These are phyloP conservation scores for Venturia oleaginea DNA, from an alignment of 2,329 filamentous ascomycete genomes.

Conservation along the genomic window DNA sequence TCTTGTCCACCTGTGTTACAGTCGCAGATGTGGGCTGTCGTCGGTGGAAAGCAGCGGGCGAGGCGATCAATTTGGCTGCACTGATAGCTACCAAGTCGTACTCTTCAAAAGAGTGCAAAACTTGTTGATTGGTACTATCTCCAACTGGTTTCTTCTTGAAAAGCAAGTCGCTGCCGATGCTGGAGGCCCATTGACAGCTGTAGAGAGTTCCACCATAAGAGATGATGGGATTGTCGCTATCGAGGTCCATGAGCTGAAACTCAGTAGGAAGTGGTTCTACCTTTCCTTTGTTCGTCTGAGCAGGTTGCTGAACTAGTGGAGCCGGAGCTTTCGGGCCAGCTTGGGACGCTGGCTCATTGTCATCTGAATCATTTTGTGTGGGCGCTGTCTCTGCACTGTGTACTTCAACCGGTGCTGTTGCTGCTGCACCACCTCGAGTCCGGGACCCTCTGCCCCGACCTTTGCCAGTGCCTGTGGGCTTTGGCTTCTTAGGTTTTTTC, in stretches of 20 bases:
- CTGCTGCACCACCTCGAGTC: neutral
- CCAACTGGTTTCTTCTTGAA: slow-evolving; percentile 39
- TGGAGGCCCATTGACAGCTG: slow-evolving; percentile 70
- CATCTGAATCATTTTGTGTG: neutral
- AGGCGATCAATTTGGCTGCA: slow-evolving; percentile 58
- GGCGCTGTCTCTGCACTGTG: neutral
- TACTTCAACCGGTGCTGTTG: neutral
- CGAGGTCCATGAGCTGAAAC: slow-evolving; percentile 77
- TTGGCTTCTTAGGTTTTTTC: slow-evolving; percentile 4
- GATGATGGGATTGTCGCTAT: slow-evolving; percentile 66
- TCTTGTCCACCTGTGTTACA: slow-evolving; percentile 2
- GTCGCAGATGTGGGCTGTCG: slow-evolving; percentile 1
- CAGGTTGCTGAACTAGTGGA: slow-evolving; percentile 3
- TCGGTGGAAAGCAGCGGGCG: slow-evolving; percentile 7
- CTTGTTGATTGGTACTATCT: slow-evolving; percentile 31
- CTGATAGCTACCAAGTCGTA: slow-evolving; percentile 67
- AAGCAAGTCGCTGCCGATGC: slow-evolving; percentile 76
- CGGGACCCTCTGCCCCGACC: slow-evolving; percentile 3
- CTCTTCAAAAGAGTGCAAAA: slow-evolving; percentile 44
- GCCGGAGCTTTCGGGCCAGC: neutral
- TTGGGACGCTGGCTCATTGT: slow-evolving; percentile 8
- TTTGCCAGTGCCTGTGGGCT: neutral
- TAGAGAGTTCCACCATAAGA: slow-evolving; percentile 73
- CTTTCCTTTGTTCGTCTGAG: slow-evolving; percentile 15
- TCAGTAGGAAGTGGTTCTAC: slow-evolving; percentile 24